Evolutionary conservation across 139 green algal species (phyloP), one percentile per base, ranked within the genome.

Genomic region (Astrephomene gubernaculifera): DNA sequence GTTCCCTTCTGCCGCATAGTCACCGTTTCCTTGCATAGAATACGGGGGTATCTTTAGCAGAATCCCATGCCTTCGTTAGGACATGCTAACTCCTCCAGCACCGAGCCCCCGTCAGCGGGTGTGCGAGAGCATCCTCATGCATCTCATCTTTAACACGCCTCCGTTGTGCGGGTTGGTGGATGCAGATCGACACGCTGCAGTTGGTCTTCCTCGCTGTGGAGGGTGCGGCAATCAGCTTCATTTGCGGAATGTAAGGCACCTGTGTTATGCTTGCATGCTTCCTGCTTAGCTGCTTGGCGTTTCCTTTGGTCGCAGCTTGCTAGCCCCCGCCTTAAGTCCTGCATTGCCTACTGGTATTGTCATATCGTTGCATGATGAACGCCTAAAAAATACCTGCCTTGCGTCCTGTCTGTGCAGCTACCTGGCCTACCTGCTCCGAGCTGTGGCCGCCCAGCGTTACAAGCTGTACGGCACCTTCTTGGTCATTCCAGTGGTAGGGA

Each of bases 381-480:
- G 14, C 49, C 17, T 12, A 57, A 57, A 57, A 57, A 25, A 17
- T n/a, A n/a, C n/a, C n/a, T n/a, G n/a, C n/a, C n/a, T n/a, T n/a
- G n/a, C n/a, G n/a, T n/a, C 49, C 49, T 57, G 14, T 17, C 49
- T 25, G 17, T 17, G 35, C 71, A 80, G 71, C 17, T 80, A 80
- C 71, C 12, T 80, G 14, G 71, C 71, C 21, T 80, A 67, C 31
- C 45, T 80, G 31, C 71, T 80, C 1, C 33, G 35, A 36, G 49
- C 45, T 4, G 45, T 80, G 4, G 49, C 71, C 4, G 45, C 33
- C 8, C 71, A 80, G 71, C 29, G 71, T 2, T 80, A 80, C 45
- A 80, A 65, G n/a, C 45, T 80, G 31, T 80, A 80, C 49, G 33
- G 45, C 71, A 65, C 33, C 0, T 80, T 80, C 17, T 31, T 78